phyloP scores from a whole-genome alignment of 495 filamentous ascomycete genomes.

The Aspergillus indologenus region DNA sequence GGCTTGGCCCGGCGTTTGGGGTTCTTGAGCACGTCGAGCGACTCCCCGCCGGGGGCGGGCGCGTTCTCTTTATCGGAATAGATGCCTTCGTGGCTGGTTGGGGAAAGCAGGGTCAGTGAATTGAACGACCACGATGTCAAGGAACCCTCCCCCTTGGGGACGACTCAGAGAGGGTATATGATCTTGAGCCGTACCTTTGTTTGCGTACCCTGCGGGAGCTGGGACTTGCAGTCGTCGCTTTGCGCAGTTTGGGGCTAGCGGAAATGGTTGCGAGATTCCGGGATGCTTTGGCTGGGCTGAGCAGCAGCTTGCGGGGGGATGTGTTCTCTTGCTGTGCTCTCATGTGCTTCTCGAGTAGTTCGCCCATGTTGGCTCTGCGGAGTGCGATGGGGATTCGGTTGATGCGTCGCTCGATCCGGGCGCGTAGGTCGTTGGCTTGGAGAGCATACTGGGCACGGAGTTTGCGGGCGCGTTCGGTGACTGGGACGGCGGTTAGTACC shows the following conservation, averaged over 20 bases:
- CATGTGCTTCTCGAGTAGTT: conserved; percentile 63
- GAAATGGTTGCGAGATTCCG: conserved; percentile 31
- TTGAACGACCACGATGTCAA: background rate
- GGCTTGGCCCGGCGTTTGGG: conserved; percentile 59
- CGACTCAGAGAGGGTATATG: background rate
- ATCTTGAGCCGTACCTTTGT: conserved; percentile 51
- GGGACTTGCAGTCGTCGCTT: conserved; percentile 25
- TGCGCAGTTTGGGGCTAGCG: conserved; percentile 24
- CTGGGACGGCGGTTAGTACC: conserved; percentile 43
- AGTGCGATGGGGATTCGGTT: conserved; percentile 84
- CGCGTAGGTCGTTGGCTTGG: conserved; percentile 76
- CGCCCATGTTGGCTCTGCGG: conserved; percentile 79
- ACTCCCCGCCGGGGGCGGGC: conserved; percentile 33
- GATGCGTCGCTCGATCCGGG: conserved; percentile 89
- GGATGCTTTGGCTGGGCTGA: conserved; percentile 30
- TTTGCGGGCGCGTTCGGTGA: conserved; percentile 87
- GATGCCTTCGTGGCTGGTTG: conserved; percentile 60
- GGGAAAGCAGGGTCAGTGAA: conserved; percentile 8
- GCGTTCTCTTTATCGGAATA: conserved; percentile 80
- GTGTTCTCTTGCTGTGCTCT: conserved; percentile 29
- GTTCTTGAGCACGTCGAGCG: conserved; percentile 46
- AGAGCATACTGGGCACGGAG: conserved; percentile 86
- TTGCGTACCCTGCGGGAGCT: conserved; percentile 52
- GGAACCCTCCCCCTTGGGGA: too few relatives aligned
- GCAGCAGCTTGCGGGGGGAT: conserved; percentile 28